Percentiles rank a stretch among this genome's conserved stretches.
Conservation (phyloP, 2,329 filamentous ascomycete genomes). For the Fusarium ambrosium region DNA sequence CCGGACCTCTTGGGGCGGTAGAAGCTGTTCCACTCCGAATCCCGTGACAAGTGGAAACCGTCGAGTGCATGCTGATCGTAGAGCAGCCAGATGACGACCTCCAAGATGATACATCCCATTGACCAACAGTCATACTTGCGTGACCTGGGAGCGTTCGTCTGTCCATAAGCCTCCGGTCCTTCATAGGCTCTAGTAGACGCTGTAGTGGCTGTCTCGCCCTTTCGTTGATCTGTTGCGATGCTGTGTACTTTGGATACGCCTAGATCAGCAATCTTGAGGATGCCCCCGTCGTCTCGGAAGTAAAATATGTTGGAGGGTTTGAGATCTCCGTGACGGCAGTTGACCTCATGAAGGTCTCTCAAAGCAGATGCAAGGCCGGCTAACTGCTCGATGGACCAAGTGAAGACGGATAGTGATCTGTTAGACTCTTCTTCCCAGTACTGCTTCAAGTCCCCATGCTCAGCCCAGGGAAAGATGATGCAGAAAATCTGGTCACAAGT, state of each 20-base stretch:
- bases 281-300: background rate
- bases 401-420: background rate
- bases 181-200: background rate
- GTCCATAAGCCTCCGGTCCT: background rate
- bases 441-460: background rate
- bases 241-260: background rate
- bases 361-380: background rate
- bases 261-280: background rate
- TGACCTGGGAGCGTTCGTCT: background rate
- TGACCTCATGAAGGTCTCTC: background rate
- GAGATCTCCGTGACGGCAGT: background rate
- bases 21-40: background rate
- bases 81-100: background rate
- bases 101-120: background rate
- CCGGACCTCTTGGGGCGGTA: rapidly evolving
- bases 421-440: background rate
- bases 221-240: background rate
- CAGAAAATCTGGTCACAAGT: background rate
- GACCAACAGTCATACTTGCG: background rate
- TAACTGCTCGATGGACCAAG: background rate
- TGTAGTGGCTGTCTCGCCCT: background rate
- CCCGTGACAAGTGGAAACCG: background rate
- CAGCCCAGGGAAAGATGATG: background rate
- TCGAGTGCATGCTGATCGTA: background rate
- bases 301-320: background rate